A percentile compares a stretch with the other conserved stretches of the same genome.
These are phyloP conservation scores for Tribonema minus DNA, from an alignment of 108 stramenopile genomes.

Conservation along the genomic window DNA sequence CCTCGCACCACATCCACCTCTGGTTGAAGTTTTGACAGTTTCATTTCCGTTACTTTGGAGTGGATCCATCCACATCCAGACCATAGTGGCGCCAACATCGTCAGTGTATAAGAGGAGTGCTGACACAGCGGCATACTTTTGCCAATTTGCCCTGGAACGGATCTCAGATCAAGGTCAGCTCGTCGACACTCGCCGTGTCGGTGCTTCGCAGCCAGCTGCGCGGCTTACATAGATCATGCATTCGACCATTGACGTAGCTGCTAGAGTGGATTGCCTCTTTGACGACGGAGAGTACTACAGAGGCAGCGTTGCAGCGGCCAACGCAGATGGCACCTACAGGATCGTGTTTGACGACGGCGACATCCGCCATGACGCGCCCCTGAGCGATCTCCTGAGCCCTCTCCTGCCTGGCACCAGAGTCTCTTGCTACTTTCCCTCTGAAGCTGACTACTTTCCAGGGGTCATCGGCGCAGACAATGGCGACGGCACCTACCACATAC, in stretches of 20 bases:
- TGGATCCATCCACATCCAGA: too few species aligned
- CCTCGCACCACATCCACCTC: too few species aligned
- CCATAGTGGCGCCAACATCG: too few species aligned
- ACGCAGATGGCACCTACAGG: background rate
- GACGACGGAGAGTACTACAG: conserved; percentile 17
- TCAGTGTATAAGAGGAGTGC: too few species aligned
- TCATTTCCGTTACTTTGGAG: too few species aligned
- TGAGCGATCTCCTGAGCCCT: conserved; percentile 7
- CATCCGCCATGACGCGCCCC: conserved; percentile 12
- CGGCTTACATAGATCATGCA: too few species aligned
- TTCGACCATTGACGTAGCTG: background rate
- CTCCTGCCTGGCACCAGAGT: conserved; percentile 10
- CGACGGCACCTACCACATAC: conserved; percentile 27
- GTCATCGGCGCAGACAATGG: conserved; percentile 10
- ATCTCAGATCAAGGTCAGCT: too few species aligned
- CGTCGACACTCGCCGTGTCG: too few species aligned
- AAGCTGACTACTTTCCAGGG: conserved; percentile 20
- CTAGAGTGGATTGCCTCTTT: conserved; percentile 26
- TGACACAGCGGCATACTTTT: too few species aligned
- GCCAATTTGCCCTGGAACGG: too few species aligned
- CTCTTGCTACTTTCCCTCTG: conserved; percentile 15
- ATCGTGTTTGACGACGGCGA: conserved; percentile 36
- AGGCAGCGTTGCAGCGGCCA: background rate
- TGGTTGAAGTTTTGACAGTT: too few species aligned
- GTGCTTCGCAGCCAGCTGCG: background rate